Conservation (phyloP, 306 rosid genomes). For the Mucuna pruriens region DNA sequence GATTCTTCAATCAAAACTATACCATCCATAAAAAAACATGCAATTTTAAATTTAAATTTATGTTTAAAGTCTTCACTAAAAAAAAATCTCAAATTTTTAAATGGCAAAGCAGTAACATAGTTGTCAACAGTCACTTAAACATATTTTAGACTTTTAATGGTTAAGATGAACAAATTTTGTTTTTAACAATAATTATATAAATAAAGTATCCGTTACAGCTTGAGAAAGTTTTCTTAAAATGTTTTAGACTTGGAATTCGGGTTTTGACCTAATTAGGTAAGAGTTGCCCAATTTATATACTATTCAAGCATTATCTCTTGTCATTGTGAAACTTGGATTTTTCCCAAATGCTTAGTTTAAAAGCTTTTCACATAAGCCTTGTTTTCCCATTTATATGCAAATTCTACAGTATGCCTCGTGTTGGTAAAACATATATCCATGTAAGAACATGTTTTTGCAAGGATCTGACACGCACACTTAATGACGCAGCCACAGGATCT, state of each 20-base stretch:
- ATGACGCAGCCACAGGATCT: constrained; percentile 17
- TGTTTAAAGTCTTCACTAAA: neutral
- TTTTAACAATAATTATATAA: neutral
- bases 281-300: no score
- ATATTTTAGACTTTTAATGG: neutral
- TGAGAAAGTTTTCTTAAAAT: no score
- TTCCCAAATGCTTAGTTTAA: neutral
- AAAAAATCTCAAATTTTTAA: neutral
- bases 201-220: neutral
- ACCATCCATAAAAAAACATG: neutral
- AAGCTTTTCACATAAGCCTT: neutral
- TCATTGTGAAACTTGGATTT: no score
- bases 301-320: no score
- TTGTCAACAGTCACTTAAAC: neutral
- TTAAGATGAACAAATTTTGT: neutral
- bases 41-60: neutral
- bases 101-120: neutral
- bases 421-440: neutral
- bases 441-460: neutral
- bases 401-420: neutral
- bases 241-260: no score
- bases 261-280: no score
- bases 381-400: neutral
- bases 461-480: neutral
- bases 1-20: neutral